Base-by-base conservation (phyloP, 371 early-diverging fungal species). In the Mortierella sp. region DNA sequence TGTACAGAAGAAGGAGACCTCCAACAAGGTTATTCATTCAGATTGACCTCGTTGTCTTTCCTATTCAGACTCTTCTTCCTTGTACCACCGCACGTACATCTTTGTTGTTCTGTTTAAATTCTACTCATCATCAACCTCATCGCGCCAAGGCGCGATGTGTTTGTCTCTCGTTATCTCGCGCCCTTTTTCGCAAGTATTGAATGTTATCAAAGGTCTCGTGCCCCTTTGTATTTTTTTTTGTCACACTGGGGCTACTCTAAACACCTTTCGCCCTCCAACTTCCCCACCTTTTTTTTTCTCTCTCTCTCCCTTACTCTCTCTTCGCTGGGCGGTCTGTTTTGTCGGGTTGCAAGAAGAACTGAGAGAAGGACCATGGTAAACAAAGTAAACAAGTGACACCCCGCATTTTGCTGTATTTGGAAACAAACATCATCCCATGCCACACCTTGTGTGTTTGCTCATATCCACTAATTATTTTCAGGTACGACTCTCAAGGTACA, bases 191-290 rank as follows among this genome's bases (percentile, higher is more conserved):
- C 21, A 16, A 60, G 52, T 38, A 31, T 72, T 72, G 31, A 60
- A 38, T 38, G 24, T 72, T 72, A 16, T 55, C 16, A 48, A 50
- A 31, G 19, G 52, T 77, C 70, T 28, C 28, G 70, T 80, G 54
- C 42, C 42, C 42, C 47, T 3, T 50, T 16, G 16, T 50, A 11
- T 47, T 47, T 13, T 47, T 47, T 13, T 57, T 74, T 74, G 74
- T 47, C 52, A 70, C 76, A 76, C 76, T 76, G 68, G 76, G 76
- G 68, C 44, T 34, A 26, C 19, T 13, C 68, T 1, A 45, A 42
- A n/a, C 14, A 24, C 11, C 44, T 31, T 19, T 60, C 5, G 19
- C 9, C 75, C 31, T 16, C 42, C n/a, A 5, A 5, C 38, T 70
- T 70, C 52, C 70, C 76, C 68, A 26, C 76, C 50, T 70, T 76